A percentile compares a stretch with the other conserved stretches of the same genome.
These are phyloP conservation scores for Sporothrix phasma DNA, from an alignment of 2,329 filamentous ascomycete genomes.

Conservation along the genomic window DNA sequence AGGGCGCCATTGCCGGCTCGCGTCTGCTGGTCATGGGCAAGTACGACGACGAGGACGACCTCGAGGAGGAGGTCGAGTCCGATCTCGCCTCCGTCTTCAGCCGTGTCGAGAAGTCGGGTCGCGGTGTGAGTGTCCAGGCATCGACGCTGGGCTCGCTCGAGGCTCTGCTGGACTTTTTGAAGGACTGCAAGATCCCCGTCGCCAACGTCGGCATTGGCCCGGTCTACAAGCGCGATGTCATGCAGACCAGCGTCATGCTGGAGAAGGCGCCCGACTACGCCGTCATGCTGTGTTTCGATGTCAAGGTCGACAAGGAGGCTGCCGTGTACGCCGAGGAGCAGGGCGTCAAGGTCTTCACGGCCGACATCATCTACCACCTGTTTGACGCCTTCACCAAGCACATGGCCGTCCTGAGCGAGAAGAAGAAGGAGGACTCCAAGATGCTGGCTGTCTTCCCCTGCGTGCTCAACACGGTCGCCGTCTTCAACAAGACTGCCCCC, in stretches of 20 bases:
- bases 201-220: conserved; percentile 95
- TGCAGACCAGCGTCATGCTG: conserved; percentile 90
- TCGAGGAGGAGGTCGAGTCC: conserved; percentile 91
- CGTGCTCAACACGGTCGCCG: conserved; percentile 75
- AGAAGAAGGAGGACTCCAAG: conserved; percentile 95
- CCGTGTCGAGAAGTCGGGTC: conserved; percentile 82
- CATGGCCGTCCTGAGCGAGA: conserved; percentile 75
- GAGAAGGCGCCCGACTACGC: conserved; percentile 92
- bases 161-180: conserved; percentile 91
- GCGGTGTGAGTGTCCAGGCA: conserved; percentile 93
- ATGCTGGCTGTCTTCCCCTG: conserved; percentile 93
- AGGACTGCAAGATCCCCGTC: conserved; percentile 91
- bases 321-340: conserved; percentile 83
- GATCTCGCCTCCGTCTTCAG: conserved; percentile 87
- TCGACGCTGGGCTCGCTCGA: conserved; percentile 96
- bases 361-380: conserved; percentile 97
- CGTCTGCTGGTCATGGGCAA: conserved; percentile 87
- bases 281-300: conserved; percentile 99
- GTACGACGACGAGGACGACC: conserved; percentile 92
- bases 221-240: conserved; percentile 95
- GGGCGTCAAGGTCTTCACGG: conserved; percentile 94
- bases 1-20: conserved; percentile 92
- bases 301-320: conserved; percentile 97
- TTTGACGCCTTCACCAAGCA: conserved; percentile 96
- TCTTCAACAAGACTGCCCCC: conserved; percentile 97